Evolutionary conservation across 352 stramenopile species (phyloP), one percentile per base, ranked within the genome.

Genomic region (Phytopythium delawarense): DNA sequence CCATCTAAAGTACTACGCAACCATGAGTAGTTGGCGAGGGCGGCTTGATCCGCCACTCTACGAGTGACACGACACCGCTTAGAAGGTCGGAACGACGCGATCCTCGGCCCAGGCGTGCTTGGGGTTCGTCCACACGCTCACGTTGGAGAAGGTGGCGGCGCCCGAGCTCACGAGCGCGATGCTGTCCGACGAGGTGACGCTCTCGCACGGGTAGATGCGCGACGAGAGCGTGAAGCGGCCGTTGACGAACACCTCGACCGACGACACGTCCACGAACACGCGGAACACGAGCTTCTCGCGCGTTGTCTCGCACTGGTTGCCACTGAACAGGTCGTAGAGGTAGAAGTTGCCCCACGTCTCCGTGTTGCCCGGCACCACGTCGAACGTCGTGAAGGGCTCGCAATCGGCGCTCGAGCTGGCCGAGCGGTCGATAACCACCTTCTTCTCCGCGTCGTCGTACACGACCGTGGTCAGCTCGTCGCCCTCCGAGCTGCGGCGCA

Each of bases 191-290:
- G 61, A 66, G 11, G 71, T 74, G 65, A 81, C 59, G 44, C 59
- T 57, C 25, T 72, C 78, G 61, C 80, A 89, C 48, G 80, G 78
- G 67, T 89, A 89, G 37, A 89, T 75, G 34, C 80, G 80, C 61
- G 78, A 73, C 44, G 80, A 89, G 30, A 89, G 69, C 21, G 76
- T 58, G 54, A 89, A 87, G 62, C 80, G 78, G 63, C 70, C 78
- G 70, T 89, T 89, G 61, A 89, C 76, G 44, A 89, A 88, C 62
- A 89, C 80, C 52, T 89, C 80, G 21, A 87, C 69, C 32, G 72
- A 78, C n/a, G 80, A 87, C 48, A 89, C 80, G 63, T 89, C 80
- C 40, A 87, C 80, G 59, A 84, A 89, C 49, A 89, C 62, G 64
- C 72, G 75, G 67, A 89, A 86, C 32, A 56, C 72, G 49, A 89